Evolutionary conservation across 129 eudicot species (phyloP).

Genomic region (Calendula officinalis): DNA sequence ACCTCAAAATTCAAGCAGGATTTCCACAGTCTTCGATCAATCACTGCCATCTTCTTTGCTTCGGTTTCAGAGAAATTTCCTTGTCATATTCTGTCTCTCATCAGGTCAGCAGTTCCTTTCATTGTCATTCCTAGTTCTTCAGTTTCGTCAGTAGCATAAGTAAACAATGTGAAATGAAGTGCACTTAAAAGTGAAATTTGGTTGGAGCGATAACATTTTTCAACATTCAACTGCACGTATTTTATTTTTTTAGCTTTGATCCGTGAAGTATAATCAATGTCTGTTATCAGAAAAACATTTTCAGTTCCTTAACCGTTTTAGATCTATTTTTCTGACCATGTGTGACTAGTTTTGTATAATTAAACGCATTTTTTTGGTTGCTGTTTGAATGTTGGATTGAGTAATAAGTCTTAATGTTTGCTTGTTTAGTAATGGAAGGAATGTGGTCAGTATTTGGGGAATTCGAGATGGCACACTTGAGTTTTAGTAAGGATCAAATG

Average conservation of each 20-base stretch:
- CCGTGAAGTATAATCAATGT: too few relatives aligned
- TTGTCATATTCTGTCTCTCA: conserved; percentile 54
- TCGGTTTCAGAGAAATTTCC: conserved; percentile 55
- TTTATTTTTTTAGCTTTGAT: too few relatives aligned
- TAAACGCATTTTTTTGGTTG: background rate
- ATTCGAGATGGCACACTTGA: conserved; percentile 61
- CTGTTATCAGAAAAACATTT: background rate
- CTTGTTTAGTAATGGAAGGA: conserved; percentile 68
- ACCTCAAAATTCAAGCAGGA: conserved; percentile 41
- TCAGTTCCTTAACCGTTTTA: background rate
- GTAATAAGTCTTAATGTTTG: conserved; percentile 7
- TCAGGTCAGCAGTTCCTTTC: conserved; percentile 47
- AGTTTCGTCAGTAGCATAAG: background rate
- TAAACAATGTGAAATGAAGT: background rate
- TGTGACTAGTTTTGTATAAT: background rate
- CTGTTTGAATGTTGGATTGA: background rate
- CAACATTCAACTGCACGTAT: too few relatives aligned
- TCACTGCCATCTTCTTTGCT: conserved; percentile 51
- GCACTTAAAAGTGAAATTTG: background rate
- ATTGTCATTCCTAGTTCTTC: conserved; percentile 11
- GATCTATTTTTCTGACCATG: background rate
- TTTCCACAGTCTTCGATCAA: conserved; percentile 53
- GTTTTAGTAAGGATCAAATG: conserved; percentile 61
- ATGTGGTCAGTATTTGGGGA: conserved; percentile 78
- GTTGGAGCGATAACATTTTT: too few relatives aligned